Evolutionary conservation across 345 rosid species (phyloP), one percentile per base, ranked within the genome.

Genomic region (Linum tenue): DNA sequence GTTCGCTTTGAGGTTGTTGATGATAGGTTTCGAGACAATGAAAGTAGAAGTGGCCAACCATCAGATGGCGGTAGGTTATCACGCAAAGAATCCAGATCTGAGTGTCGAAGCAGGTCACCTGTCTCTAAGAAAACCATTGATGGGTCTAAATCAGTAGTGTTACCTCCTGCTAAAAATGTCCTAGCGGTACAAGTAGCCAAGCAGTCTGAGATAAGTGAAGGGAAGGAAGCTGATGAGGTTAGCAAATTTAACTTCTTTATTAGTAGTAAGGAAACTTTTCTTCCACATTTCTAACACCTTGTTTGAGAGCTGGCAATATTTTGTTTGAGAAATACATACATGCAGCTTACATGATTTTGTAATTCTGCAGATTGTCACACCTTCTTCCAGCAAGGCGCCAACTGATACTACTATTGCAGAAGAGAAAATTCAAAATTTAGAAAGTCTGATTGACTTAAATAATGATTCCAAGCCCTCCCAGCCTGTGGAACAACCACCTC

Each of bases 1-100:
- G 74, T 69, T 59, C 83, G 78, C n/a, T 83, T 86, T 67, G 99
- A 90, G 81, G 76, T 92, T 75, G 96, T 87, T 42, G 96, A 91
- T 72, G 88, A 86, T 64, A 79, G 97, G 72, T 71, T 79, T 75
- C 83, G 92, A 68, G 92, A 90, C 22, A 86, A 79, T 38, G 67
- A 65, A 35, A 8, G 5, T 44, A 73, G 62, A 72, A 65, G 78
- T 50, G 67, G 77, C 60, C 80, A 77, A 71, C 77, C 73, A 65
- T 65, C 76, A 67, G 75, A 63, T 39, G 67, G 44, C 39, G 75
- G 0, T 43, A 70, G 64, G 65, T 66, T 67, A 39, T 44, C 75
- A 55, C 55, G 68, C 63, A 73, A 64, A 69, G 91, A 81, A 0
- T 64, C 75, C 64, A 80, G 70, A 72, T 56, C 51, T 44, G 51